Conservation (phyloP, 352 stramenopile genomes). For the Phytophthora megakarya region DNA sequence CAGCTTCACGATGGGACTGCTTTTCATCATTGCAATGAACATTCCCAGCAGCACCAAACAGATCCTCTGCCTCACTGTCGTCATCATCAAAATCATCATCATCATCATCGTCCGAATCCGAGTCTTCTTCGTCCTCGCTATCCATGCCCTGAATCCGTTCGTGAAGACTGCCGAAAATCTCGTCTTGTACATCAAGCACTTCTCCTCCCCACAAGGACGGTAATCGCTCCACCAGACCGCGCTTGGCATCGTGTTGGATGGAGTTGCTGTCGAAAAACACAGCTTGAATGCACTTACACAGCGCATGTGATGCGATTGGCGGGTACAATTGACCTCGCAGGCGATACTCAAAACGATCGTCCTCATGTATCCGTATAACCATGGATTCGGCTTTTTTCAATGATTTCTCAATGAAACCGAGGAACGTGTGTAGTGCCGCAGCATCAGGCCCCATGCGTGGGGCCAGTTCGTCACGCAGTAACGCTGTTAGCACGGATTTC, state of each 20-base stretch:
- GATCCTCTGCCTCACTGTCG: slow-evolving; percentile 42
- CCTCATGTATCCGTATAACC: slow-evolving; percentile 70
- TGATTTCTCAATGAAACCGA: slow-evolving; percentile 82
- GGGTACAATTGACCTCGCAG: slow-evolving; percentile 71
- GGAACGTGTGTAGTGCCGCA: slow-evolving; percentile 59
- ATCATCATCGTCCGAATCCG: slow-evolving; percentile 52
- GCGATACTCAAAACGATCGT: slow-evolving; percentile 72
- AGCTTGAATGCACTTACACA: slow-evolving; percentile 73
- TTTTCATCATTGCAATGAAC: not conserved
- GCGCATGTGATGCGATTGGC: slow-evolving; percentile 63
- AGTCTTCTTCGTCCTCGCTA: slow-evolving; percentile 58
- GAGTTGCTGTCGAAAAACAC: slow-evolving; percentile 85
- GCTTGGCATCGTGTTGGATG: slow-evolving; percentile 82
- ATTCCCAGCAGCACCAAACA: slow-evolving; percentile 31
- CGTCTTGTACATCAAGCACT: slow-evolving; percentile 63
- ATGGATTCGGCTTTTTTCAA: slow-evolving; percentile 83
- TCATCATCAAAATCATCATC: slow-evolving; percentile 47
- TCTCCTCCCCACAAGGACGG: slow-evolving; percentile 76
- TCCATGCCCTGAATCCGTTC: slow-evolving; percentile 44
- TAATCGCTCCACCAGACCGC: slow-evolving; percentile 69
- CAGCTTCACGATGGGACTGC: slow-evolving; percentile 1
- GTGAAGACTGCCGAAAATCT: slow-evolving; percentile 53
- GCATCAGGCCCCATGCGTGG: slow-evolving; percentile 66
- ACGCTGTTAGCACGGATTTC: slow-evolving; percentile 68
- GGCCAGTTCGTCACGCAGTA: slow-evolving; percentile 72